Percentiles rank a stretch among this genome's conserved stretches.
phyloP scores from a whole-genome alignment of 2,329 filamentous ascomycete species.

The Dothistroma pini region DNA sequence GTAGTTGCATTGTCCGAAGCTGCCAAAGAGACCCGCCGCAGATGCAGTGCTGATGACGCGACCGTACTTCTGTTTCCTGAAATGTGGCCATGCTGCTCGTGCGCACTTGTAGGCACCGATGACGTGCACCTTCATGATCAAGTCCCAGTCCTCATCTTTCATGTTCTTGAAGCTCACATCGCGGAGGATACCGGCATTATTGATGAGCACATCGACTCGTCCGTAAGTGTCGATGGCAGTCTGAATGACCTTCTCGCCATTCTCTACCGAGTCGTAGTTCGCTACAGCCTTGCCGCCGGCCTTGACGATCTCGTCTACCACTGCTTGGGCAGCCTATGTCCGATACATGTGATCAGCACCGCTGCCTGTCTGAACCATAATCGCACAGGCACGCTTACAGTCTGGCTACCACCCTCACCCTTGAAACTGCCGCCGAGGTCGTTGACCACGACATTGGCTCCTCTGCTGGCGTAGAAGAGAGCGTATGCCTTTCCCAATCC shows the following conservation, averaged over 20 bases:
- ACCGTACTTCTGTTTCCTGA: conserved; percentile 98
- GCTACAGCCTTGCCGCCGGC: conserved; percentile 93
- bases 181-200: conserved; percentile 94
- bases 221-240: conserved; percentile 77
- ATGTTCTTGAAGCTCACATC: conserved; percentile 99
- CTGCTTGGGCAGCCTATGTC: conserved; percentile 72
- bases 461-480: conserved; percentile 84
- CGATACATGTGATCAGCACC: conserved; percentile 9
- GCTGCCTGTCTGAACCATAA: background rate
- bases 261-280: conserved; percentile 94
- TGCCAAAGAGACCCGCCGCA: conserved; percentile 92
- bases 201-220: conserved; percentile 90
- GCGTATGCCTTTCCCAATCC: conserved; percentile 80
- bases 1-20: conserved; percentile 95
- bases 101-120: conserved; percentile 94
- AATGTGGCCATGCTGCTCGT: conserved; percentile 92
- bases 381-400: conserved; percentile 13
- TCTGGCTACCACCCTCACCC: conserved; percentile 83
- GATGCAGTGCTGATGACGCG: conserved; percentile 95
- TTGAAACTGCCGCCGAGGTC: conserved; percentile 91
- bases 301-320: conserved; percentile 78
- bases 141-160: conserved; percentile 94
- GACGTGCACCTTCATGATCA: conserved; percentile 89
- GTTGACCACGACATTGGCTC: conserved; percentile 94
- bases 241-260: conserved; percentile 91